phyloP scores from a whole-genome alignment of 2,329 filamentous ascomycete genomes.

The Xylaria sp. region DNA sequence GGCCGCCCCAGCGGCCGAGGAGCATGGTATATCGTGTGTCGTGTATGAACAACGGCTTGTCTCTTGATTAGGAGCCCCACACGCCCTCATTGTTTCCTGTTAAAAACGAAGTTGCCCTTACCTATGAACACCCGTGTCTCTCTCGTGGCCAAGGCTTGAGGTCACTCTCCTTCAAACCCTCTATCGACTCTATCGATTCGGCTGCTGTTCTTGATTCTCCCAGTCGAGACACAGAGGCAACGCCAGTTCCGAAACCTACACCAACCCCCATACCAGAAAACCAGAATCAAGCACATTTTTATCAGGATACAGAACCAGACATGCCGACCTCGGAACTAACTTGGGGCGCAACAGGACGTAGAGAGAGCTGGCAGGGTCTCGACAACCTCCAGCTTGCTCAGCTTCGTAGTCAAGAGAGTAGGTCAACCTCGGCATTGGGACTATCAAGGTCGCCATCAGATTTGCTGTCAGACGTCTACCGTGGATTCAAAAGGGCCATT shows the following conservation, averaged over 20 bases:
- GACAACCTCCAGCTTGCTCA: constrained; percentile 57
- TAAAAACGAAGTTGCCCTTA: not conserved
- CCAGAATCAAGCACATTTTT: not conserved
- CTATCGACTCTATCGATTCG: not conserved
- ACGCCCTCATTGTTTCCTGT: constrained; percentile 22
- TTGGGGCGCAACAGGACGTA: constrained; percentile 43
- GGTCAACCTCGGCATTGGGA: constrained; percentile 41
- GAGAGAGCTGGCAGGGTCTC: constrained; percentile 47
- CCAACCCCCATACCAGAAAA: not conserved
- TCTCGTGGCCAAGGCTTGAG: not conserved
- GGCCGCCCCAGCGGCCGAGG: constrained; percentile 14
- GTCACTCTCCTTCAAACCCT: not conserved
- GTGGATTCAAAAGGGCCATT: constrained; percentile 62
- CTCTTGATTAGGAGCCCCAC: constrained; percentile 20
- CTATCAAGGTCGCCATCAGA: constrained; percentile 57
- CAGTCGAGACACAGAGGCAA: constrained; percentile 24
- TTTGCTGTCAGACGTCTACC: constrained; percentile 63
- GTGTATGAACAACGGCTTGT: constrained; percentile 18
- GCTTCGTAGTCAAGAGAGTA: constrained; percentile 50
- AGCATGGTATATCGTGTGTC: constrained; percentile 18
- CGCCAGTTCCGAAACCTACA: not conserved
- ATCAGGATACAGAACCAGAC: not conserved
- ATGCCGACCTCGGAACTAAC: constrained; percentile 50
- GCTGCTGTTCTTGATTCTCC: constrained; percentile 11
- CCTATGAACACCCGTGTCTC: constrained; percentile 10